Base-by-base conservation (phyloP, 257 asterid species). In the Solanum gandarillasii region DNA sequence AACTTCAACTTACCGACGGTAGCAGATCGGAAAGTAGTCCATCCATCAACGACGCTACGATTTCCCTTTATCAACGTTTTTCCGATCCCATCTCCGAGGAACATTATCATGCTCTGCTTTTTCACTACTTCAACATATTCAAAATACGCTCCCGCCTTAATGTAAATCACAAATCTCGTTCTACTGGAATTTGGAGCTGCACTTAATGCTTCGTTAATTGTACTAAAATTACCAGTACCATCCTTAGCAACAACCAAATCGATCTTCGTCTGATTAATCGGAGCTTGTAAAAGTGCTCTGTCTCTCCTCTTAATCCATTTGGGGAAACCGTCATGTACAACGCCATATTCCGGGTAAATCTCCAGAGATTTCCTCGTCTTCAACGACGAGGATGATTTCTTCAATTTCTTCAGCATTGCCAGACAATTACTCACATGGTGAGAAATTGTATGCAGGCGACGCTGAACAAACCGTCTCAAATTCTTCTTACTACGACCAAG, bases 21-120 rank as follows among this genome's bases (percentile, higher is more conserved):
- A 3, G 98, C 86, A 23, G 99, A 97, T 48, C 97, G 93, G 93
- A 96, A 97, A 9, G 99, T 97, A 32, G 99, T 97, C 99, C 99
- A 97, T 9, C 98, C 98, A 46, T 93, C 99, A 3, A 90, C 96
- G 13, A 97, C 98, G 89, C 97, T 97, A 46, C 99, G 87, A 79
- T 96, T 96, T 0, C 99, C 99, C 83, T 97, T 97, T 1, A 97
- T 97, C 90, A 90, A 58, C 1, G 99, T 97, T 25, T 93, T 94
- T 13, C 99, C 99, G 48, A 96, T 96, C 1, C 99, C 99, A 67
- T 97, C 99, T 60, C 99, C 99, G 67, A 97, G 18, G 27, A 97
- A 91, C 96, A 93, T 94, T 16, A 97, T 93, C 78, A 32, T 93
- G 6, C 65, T 73, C 92, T 97, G 87, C 31, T 7, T 91, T 86